phyloP scores from a whole-genome alignment of 139 green algal species.

The Chlorella sp. region DNA sequence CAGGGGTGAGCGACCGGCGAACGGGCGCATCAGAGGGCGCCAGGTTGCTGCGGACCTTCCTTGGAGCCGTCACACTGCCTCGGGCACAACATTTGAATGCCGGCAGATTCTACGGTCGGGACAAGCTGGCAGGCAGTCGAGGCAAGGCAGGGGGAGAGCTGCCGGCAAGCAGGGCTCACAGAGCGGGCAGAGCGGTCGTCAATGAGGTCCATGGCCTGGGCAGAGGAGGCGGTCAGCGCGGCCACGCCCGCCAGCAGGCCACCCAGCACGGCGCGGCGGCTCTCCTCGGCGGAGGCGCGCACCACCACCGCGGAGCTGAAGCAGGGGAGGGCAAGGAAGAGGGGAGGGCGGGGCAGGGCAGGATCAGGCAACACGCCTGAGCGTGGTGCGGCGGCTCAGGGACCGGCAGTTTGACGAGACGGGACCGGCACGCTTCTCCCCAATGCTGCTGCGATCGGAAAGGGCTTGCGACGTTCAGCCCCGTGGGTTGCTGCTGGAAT shows the following conservation, averaged over 20 bases:
- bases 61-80: no score
- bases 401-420: no score
- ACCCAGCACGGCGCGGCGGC: slow-evolving; percentile 71
- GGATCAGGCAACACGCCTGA: not conserved
- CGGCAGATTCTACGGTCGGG: no score
- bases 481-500: no score
- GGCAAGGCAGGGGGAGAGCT: no score
- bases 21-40: not conserved
- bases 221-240: slow-evolving; percentile 53
- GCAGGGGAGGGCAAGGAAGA: not conserved
- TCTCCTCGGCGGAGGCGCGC: slow-evolving; percentile 60
- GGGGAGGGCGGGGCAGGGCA: not conserved
- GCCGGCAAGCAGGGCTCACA: not conserved
- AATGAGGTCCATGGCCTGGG: slow-evolving; percentile 79
- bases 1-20: not conserved
- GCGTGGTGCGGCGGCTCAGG: no score
- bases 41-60: not conserved
- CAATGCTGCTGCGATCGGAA: no score
- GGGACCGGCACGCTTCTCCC: no score
- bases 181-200: slow-evolving; percentile 75
- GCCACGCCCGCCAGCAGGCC: slow-evolving; percentile 75
- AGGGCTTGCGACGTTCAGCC: not conserved
- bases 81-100: no score
- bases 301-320: slow-evolving; percentile 64
- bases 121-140: no score